Evolutionary conservation across 306 rosid genomes (phyloP).

Genomic region (Prosopis cineraria): DNA sequence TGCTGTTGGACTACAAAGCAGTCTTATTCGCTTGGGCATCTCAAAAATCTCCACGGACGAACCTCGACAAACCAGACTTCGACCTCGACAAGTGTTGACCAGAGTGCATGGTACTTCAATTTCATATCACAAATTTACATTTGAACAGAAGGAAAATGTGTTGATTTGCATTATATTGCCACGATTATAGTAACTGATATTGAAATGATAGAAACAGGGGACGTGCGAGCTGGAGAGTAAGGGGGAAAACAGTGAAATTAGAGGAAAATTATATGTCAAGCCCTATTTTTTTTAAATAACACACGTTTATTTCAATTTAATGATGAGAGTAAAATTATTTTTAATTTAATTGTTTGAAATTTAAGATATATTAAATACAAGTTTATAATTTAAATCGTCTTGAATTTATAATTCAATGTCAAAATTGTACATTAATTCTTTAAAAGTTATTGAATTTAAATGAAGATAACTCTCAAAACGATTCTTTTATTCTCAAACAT

Average conservation of each 20-base stretch:
- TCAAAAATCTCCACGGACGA: conserved; percentile 77
- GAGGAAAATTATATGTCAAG: too few species aligned
- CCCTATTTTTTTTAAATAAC: too few species aligned
- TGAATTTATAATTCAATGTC: too few species aligned
- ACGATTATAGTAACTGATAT: not conserved
- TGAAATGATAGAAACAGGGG: conserved; percentile 37
- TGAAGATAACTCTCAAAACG: not conserved
- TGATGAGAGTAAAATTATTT: too few species aligned
- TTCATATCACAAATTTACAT: not conserved
- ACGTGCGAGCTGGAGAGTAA: conserved; percentile 34
- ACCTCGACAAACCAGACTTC: conserved; percentile 61
- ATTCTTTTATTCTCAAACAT: not conserved
- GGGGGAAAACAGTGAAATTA: too few species aligned
- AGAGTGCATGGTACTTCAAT: conserved; percentile 50
- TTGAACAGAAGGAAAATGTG: not conserved
- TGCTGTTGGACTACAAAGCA: conserved; percentile 78
- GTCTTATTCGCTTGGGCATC: conserved; percentile 75
- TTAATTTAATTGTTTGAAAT: too few species aligned
- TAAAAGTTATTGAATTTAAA: too few species aligned
- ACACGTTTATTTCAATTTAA: too few species aligned
- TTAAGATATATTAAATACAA: too few species aligned
- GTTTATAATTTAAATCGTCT: too few species aligned
- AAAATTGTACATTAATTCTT: too few species aligned
- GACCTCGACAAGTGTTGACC: conserved; percentile 56
- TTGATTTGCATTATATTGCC: not conserved